Evolutionary conservation across 805 yeast genomes (phyloP), one percentile per base, ranked within the genome.

Genomic region (Cyberlindnera suaveolens): DNA sequence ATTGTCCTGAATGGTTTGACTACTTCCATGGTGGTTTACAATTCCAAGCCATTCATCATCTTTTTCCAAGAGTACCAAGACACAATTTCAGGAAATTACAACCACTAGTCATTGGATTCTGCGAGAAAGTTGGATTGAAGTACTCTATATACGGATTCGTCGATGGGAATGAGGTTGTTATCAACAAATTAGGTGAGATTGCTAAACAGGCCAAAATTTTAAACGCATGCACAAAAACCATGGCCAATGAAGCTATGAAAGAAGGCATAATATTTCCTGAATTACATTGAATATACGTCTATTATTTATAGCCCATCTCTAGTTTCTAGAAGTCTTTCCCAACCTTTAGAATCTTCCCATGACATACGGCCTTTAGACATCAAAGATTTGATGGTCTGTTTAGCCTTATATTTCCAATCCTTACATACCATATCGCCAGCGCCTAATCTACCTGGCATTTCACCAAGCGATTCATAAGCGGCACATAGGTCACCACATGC

Each of bases 1-100:
- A 84, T 54, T 88, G 96, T 66, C 96, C 96, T 3, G 82, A 77
- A 48, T 88, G 96, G 96, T 71, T 88, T 39, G 96, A 88, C 61
- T 89, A 78, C 54, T 71, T 88, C 57, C 96, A 88, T 57, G 96
- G 96, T 8, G 96, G 96, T 0, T 72, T 88, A 42, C 96, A 88
- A 62, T 88, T 86, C 67, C 96, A 88, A 60, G 93, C 90, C 0
- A 78, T 88, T 40, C 96, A 88, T 61, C 96, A 88, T 60, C 68
- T 89, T 53, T 88, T 88, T 62, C 96, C 96, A 26, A 70, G 96
- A 45, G 61, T 88, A 54, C 96, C 96, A 18, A 73, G 96, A 45
- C 96, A 89, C 63, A 88, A 89, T 58, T 75, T 89, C 56, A 71
- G 96, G 47, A 68, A 70, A 26, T 86, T 80, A 0, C 96, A 89